Evolutionary conservation across 2,329 filamentous ascomycete species (phyloP).

Genomic region (Paecilomyces formosus): DNA sequence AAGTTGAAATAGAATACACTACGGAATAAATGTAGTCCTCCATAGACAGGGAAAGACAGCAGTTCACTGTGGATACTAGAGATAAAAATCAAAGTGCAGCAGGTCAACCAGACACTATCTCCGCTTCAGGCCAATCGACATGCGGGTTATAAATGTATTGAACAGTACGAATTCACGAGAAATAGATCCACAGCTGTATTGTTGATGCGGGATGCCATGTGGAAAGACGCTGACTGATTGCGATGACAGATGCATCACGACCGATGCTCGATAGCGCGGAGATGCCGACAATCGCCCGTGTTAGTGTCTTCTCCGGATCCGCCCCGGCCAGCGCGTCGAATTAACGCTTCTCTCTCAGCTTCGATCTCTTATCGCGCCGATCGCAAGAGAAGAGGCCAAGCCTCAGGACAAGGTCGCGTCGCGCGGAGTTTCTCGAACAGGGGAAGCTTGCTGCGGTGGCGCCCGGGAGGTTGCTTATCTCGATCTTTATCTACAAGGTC

Average conservation of each 20-base stretch:
- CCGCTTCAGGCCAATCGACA: background rate
- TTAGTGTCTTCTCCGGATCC: background rate
- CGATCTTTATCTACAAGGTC: background rate
- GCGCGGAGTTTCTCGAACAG: background rate
- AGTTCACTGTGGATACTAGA: no score
- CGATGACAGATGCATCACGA: background rate
- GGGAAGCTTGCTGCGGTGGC: background rate
- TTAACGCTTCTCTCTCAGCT: background rate
- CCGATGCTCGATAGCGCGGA: background rate
- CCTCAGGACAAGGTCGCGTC: background rate
- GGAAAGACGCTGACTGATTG: background rate
- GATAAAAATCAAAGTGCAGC: no score
- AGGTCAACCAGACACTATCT: background rate
- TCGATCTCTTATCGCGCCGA: background rate
- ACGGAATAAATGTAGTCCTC: background rate
- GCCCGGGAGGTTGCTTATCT: background rate
- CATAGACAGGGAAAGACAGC: no score
- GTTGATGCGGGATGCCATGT: background rate
- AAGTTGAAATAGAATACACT: background rate
- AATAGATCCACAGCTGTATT: no score
- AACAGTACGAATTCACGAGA: no score
- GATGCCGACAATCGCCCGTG: background rate
- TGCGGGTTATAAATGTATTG: no score
- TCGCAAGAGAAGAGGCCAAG: background rate
- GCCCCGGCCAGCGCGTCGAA: background rate